phyloP scores from a whole-genome alignment of 2,329 filamentous ascomycete species.

The Raffaelea albimanens region DNA sequence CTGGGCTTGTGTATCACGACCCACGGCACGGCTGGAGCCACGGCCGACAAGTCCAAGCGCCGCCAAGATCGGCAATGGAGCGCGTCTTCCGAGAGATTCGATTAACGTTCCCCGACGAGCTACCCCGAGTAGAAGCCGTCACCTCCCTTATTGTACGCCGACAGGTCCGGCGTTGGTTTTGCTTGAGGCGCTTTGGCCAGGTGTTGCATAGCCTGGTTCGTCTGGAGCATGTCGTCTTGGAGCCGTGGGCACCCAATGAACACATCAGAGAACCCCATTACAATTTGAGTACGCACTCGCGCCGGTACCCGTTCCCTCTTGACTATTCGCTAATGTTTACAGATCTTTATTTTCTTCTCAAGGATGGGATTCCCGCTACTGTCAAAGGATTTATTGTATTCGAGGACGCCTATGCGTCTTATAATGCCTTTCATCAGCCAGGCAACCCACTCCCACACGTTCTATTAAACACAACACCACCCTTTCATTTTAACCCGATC shows the following conservation, averaged over 20 bases:
- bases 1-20: conserved; percentile 15
- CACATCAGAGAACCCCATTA: not conserved
- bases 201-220: conserved; percentile 17
- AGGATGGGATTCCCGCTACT: conserved; percentile 1
- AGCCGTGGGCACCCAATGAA: conserved; percentile 19
- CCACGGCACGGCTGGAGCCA: conserved; percentile 21
- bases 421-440: not conserved
- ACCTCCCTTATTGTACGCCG: conserved; percentile 22
- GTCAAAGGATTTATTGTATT: conserved; percentile 3
- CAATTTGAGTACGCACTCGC: not conserved
- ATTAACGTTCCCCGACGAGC: conserved; percentile 4
- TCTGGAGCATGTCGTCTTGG: conserved; percentile 21
- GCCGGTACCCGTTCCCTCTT: too few species aligned
- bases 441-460: not conserved
- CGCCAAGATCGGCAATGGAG: conserved; percentile 14
- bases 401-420: conserved; percentile 5
- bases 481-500: not conserved
- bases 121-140: conserved; percentile 19
- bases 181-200: conserved; percentile 3
- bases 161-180: conserved; percentile 21
- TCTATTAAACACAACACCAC: too few species aligned
- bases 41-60: conserved; percentile 16
- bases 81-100: conserved; percentile 17
- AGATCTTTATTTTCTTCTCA: too few species aligned
- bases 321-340: conserved; percentile 3